These are phyloP conservation scores for Rugonectria rugulosa DNA, from an alignment of 2,329 filamentous ascomycete genomes.

Conservation along the genomic window DNA sequence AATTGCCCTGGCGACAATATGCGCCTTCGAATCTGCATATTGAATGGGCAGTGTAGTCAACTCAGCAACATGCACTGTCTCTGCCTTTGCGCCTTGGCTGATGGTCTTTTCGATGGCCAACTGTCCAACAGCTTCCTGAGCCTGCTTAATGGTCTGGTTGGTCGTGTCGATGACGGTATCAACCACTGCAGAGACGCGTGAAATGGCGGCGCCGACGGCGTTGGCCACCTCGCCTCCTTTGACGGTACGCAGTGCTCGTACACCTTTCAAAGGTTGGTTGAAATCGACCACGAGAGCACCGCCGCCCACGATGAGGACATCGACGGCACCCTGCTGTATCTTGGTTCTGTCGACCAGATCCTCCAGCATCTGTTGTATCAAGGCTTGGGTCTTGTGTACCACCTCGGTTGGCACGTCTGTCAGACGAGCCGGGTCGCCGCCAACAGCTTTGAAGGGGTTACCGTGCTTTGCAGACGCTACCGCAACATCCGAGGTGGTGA, in stretches of 20 bases:
- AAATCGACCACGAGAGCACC: constrained; percentile 8
- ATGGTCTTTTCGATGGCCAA: constrained; percentile 15
- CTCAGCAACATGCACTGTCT: constrained; percentile 54
- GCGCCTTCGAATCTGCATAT: constrained; percentile 53
- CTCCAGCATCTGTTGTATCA: constrained; percentile 6
- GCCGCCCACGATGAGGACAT: constrained; percentile 14
- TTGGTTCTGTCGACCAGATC: constrained; percentile 14
- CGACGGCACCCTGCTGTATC: constrained; percentile 10
- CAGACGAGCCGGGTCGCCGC: constrained; percentile 1
- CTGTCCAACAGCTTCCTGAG: constrained; percentile 1
- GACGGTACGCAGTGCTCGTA: too few relatives aligned
- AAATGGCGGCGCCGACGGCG: constrained; percentile 15
- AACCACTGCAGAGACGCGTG: neutral
- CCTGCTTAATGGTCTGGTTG: neutral
- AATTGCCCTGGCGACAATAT: constrained; percentile 62
- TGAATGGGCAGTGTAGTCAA: constrained; percentile 58
- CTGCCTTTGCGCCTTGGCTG: constrained; percentile 45
- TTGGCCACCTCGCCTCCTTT: constrained; percentile 19
- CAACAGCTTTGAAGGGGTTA: neutral
- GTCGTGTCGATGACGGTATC: constrained; percentile 13
- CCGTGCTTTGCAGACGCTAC: constrained; percentile 9
- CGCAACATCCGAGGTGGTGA: constrained; percentile 18
- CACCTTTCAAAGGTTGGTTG: too few relatives aligned
- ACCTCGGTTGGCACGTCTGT: neutral
- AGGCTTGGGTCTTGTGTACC: neutral